Conservation (phyloP, 352 stramenopile species). For the Pythium volutum region DNA sequence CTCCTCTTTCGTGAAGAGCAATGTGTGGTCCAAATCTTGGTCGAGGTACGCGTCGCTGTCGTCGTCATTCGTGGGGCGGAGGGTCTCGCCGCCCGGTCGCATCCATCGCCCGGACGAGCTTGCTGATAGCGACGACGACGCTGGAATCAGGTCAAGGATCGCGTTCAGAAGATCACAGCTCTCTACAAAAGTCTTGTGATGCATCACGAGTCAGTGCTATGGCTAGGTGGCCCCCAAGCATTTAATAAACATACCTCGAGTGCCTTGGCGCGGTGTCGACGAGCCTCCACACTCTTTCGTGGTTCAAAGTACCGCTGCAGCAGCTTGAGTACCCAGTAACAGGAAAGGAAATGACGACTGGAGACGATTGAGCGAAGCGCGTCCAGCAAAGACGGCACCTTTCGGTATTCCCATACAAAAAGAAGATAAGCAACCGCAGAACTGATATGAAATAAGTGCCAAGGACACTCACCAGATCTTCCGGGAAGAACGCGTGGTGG, state of each 20-base stretch:
- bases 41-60: slow-evolving; percentile 8
- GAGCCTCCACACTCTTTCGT: slow-evolving; percentile 19
- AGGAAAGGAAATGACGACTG: slow-evolving; percentile 54
- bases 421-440: neutral
- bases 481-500: slow-evolving; percentile 13
- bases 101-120: slow-evolving; percentile 47
- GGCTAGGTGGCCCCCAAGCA: too few relatives aligned
- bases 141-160: slow-evolving; percentile 57
- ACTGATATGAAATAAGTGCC: neutral
- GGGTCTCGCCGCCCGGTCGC: slow-evolving; percentile 16
- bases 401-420: neutral
- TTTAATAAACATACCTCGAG: slow-evolving; percentile 31
- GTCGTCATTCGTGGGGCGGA: neutral
- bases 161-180: slow-evolving; percentile 43
- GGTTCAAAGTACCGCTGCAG: slow-evolving; percentile 66
- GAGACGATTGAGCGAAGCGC: slow-evolving; percentile 53
- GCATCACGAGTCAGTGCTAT: neutral
- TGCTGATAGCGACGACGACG: slow-evolving; percentile 36
- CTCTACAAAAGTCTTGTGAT: slow-evolving; percentile 39
- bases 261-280: slow-evolving; percentile 46
- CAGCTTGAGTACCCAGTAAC: slow-evolving; percentile 67
- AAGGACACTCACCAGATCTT: slow-evolving; percentile 11
- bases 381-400: slow-evolving; percentile 38
- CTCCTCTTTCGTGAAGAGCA: slow-evolving; percentile 49
- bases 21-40: slow-evolving; percentile 19